These are phyloP conservation scores for Boletus vinaceobasis DNA, from an alignment of 768 basidiomycete genomes.

Conservation along the genomic window DNA sequence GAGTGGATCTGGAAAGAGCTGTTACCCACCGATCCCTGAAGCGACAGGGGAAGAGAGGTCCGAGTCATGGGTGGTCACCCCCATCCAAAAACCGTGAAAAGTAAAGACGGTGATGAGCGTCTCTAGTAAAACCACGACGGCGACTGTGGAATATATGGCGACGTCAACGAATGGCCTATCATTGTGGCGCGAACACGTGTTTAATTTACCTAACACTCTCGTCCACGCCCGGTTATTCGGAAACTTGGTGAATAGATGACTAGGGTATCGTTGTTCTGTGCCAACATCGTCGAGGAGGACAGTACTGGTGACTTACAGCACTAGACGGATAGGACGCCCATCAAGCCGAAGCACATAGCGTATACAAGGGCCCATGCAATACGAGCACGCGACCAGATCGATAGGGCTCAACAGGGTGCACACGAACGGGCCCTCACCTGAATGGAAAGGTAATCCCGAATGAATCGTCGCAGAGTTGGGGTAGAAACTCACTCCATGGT, in stretches of 20 bases:
- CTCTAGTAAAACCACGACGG: slow-evolving; percentile 2
- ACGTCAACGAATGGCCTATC: background rate
- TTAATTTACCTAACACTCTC: background rate
- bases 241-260: slow-evolving; percentile 10
- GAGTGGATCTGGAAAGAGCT: slow-evolving; percentile 2
- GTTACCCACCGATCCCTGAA: background rate
- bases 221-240: slow-evolving; percentile 7
- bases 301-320: background rate
- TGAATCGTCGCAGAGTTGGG: background rate
- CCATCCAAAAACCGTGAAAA: slow-evolving; percentile 10
- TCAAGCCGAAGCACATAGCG: background rate
- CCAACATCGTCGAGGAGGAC: background rate
- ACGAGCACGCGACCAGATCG: background rate
- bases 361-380: background rate
- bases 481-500: background rate
- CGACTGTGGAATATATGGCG: background rate
- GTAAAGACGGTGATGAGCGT: slow-evolving; percentile 8
- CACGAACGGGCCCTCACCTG: slow-evolving; percentile 9
- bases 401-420: background rate
- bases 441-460: background rate
- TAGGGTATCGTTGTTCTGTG: background rate
- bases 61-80: background rate
- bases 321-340: background rate
- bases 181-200: background rate
- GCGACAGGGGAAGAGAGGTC: slow-evolving; percentile 11